Evolutionary conservation across 2,329 filamentous ascomycete genomes (phyloP).

Genomic region (Botrytis aclada): DNA sequence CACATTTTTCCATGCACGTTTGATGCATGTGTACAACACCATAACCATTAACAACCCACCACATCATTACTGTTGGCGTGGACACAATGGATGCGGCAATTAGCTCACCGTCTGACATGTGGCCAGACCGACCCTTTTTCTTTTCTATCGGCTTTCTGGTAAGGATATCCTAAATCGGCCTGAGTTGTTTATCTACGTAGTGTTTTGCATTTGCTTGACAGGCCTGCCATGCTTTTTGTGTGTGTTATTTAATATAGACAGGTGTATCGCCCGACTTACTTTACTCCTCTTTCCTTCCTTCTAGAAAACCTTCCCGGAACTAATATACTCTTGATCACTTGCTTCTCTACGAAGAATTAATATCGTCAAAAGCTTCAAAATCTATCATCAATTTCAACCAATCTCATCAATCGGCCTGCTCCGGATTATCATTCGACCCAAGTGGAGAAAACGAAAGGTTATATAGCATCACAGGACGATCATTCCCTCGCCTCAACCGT

Average conservation of each 20-base stretch:
- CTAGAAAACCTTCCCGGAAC: background rate
- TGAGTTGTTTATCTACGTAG: constrained; percentile 11
- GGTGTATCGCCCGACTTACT: background rate
- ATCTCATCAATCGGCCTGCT: constrained; percentile 7
- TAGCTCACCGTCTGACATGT: constrained; percentile 15
- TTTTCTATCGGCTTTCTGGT: constrained; percentile 10
- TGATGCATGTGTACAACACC: constrained; percentile 20
- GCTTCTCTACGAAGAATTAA: background rate
- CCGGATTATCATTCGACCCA: constrained; percentile 10
- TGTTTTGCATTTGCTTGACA: background rate
- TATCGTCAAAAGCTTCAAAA: background rate
- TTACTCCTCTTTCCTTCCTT: constrained; percentile 4
- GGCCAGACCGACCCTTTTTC: constrained; percentile 12
- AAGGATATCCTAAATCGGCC: constrained; percentile 11
- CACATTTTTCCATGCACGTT: constrained; percentile 19
- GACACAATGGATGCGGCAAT: constrained; percentile 9
- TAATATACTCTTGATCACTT: background rate
- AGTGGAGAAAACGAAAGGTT: constrained; percentile 12
- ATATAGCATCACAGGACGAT: constrained; percentile 7
- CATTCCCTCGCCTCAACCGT: background rate
- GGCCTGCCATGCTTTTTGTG: constrained; percentile 6
- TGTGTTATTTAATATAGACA: constrained; percentile 14
- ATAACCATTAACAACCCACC: constrained; percentile 22
- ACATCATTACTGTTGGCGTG: constrained; percentile 23
- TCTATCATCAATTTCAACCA: background rate